Base-by-base conservation (phyloP, 176 grass and related monocot species). In the Avena eriantha region DNA sequence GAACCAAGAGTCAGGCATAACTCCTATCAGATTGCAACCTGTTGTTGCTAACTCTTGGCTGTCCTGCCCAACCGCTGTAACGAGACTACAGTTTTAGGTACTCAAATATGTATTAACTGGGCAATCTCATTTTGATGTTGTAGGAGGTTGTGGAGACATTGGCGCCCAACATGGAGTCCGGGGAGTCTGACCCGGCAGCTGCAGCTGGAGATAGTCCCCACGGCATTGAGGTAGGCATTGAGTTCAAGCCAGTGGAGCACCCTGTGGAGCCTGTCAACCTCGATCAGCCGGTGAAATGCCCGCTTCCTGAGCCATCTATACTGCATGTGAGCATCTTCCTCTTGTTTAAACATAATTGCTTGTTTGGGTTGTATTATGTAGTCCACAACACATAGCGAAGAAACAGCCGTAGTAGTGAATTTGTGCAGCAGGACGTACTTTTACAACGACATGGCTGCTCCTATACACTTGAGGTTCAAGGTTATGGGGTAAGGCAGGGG, bases 201-300 rank as follows among this genome's bases (percentile, higher is more conserved):
- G 90, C 85, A 84, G 68, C 80, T 41, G 36, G 41, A 3, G 80
- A 86, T 26, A 83, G 58, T 66, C 80, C 90, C 22, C 94, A 96
- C 31, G 92, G 88, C 69, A 92, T 93, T 67, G 88, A 90, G 49
- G 89, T 90, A 2, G 88, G 69, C 6, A 55, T 86, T n/a, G 92
- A 96, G 46, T 88, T 98, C 79, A 99, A 96, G 85, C 94, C 94
- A 10, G 92, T 99, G 82, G 94, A 96, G 80, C 93, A 85, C 79
- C 97, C 97, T 43, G 80, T 92, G 53, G 97, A 99, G 77, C 97
- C 97, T 84, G 54, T 91, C 56, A 94, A 94, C 84, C 87, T 90
- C 48, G 97, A 99, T 77, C 92, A 93, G 39, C 97, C 97, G 31
- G 87, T 99, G 53, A 94, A 89, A 87, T 99, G 97, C 83, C 97